Evolutionary conservation across 163 green algal species (phyloP).

Genomic region (Chloroidium sp.): DNA sequence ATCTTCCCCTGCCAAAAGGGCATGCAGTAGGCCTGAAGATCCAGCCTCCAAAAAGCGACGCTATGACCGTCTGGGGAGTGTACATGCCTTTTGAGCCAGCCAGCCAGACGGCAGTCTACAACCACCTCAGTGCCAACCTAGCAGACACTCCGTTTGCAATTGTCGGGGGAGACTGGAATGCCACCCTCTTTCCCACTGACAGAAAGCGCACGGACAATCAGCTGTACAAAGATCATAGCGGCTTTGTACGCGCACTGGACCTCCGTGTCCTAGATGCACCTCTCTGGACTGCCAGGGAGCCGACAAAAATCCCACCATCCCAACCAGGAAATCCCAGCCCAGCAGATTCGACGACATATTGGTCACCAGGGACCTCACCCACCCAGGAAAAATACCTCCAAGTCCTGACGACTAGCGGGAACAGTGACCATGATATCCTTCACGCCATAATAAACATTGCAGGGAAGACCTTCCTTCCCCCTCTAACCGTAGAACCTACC

Average conservation of each 20-base stretch:
- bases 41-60: background rate
- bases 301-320: background rate
- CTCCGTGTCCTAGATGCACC: background rate
- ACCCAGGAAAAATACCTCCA: background rate
- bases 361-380: background rate
- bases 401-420: background rate
- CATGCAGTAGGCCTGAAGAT: background rate
- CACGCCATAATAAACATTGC: background rate
- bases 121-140: background rate
- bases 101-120: background rate
- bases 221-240: background rate
- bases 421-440: background rate
- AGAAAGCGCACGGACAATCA: background rate
- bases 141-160: background rate
- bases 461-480: background rate
- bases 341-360: conserved; percentile 1
- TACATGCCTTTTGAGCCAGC: background rate
- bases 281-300: no score
- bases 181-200: background rate
- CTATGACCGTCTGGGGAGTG: background rate
- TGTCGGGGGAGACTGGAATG: background rate
- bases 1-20: background rate
- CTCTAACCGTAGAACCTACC: background rate
- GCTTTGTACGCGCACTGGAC: background rate
- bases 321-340: background rate